These are phyloP conservation scores for Cucumis sativus DNA, from an alignment of 306 rosid genomes.

Conservation along the genomic window DNA sequence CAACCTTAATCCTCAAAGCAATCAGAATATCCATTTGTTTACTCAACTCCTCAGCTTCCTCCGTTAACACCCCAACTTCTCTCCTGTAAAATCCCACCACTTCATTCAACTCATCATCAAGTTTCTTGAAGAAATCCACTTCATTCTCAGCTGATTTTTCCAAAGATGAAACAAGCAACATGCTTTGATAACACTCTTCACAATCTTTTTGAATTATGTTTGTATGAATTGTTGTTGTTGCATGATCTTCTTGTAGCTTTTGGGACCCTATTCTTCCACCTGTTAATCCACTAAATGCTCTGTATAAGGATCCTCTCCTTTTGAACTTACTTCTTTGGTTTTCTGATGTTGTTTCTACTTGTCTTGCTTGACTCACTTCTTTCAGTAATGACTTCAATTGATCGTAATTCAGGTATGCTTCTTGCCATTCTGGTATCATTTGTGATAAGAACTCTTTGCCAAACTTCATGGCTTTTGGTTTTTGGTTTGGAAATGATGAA, in stretches of 20 bases:
- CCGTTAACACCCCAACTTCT: constrained; percentile 29
- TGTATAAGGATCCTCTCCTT: constrained; percentile 38
- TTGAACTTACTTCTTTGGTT: constrained; percentile 15
- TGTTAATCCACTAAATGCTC: constrained; percentile 63
- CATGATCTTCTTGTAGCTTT: constrained; percentile 15
- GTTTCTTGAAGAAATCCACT: constrained; percentile 35
- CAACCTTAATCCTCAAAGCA: constrained; percentile 48
- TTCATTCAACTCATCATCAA: constrained; percentile 63
- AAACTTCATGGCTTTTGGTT: constrained; percentile 38
- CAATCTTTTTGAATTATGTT: constrained; percentile 19
- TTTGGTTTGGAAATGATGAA: too few relatives aligned
- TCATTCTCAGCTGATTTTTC: constrained; percentile 35
- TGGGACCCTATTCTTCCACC: constrained; percentile 11
- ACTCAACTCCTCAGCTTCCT: constrained; percentile 52
- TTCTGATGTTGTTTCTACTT: not conserved
- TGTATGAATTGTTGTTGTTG: constrained; percentile 20
- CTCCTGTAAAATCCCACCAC: constrained; percentile 40
- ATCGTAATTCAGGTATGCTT: constrained; percentile 56
- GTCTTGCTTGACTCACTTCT: constrained; percentile 14
- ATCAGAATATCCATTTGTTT: constrained; percentile 58
- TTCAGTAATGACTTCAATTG: constrained; percentile 41
- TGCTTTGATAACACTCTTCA: constrained; percentile 27
- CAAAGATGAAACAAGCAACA: constrained; percentile 19
- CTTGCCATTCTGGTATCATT: constrained; percentile 75
- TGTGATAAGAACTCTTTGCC: constrained; percentile 62